Base-by-base conservation (phyloP, 2,329 filamentous ascomycete genomes). In the Trichophyton schoenleinii region DNA sequence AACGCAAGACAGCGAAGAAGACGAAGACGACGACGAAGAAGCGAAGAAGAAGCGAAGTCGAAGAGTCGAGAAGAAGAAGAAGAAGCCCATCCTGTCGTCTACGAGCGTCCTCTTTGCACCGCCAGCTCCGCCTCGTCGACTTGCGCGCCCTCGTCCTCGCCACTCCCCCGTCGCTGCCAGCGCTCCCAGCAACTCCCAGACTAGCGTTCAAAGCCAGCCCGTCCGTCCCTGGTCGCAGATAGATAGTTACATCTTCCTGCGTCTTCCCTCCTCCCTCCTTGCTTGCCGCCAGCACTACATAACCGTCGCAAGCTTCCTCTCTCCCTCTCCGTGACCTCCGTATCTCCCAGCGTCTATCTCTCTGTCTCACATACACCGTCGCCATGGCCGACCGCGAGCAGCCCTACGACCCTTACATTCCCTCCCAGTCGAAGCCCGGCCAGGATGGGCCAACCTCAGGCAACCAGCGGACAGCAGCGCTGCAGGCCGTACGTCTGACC, bases 391-490 rank as follows among this genome's bases (percentile, higher is more conserved):
- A 78, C 70, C 77, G 77, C 68, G 79, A 84, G 71, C 78, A 80
- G 69, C 89, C 89, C 68, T 95, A 95, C 77, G 89, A 95, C 77
- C 89, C 89, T 66, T 95, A 94, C 78, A 91, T 92, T 75, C 89
- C 89, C 72, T 84, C 83, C 73, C 85, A 84, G 75, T 74, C 77
- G 64, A 74, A 67, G 73, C 74, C 44, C 38, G 67, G 74, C 77
- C 73, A 76, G 70, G 64, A 71, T 67, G 70, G 76, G 71, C 67
- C 80, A 75, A 66, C 82, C 76, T 82, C 74, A 60, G 64, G 81
- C 68, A 87, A 86, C 72, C 80, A 83, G 70, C 82, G 84, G 75
- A 87, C 85, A 61, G 82, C 83, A 63, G 87, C 87, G 66, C 82
- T 95, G 68, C 89, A 95, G 83, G 87, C 87, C 77, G 90, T 96